These are phyloP conservation scores for Yamadazyma diospyri DNA, from an alignment of 1,139 yeast genomes.

Conservation along the genomic window DNA sequence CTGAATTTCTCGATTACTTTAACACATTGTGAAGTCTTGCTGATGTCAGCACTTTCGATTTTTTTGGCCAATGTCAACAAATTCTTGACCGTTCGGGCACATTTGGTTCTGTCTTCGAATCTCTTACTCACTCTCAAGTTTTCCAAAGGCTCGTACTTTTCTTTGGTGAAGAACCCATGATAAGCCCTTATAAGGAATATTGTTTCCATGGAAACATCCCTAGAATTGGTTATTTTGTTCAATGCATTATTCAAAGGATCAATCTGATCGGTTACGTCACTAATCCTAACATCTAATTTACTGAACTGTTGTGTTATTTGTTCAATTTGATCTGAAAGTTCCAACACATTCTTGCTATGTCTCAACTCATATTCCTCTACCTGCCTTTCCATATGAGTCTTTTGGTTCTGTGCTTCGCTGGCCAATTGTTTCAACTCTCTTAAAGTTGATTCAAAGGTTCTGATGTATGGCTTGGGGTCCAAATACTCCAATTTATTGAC, in stretches of 20 bases:
- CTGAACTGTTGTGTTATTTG: slow-evolving; percentile 46
- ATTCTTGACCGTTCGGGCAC: slow-evolving; percentile 69
- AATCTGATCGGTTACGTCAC: slow-evolving; percentile 58
- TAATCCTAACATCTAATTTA: slow-evolving; percentile 56
- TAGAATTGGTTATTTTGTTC: slow-evolving; percentile 70
- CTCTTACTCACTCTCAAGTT: slow-evolving; percentile 39
- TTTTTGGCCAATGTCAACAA: slow-evolving; percentile 63
- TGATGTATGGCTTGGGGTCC: slow-evolving; percentile 92
- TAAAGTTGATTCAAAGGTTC: slow-evolving; percentile 86
- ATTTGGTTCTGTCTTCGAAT: slow-evolving; percentile 53
- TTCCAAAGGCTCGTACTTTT: slow-evolving; percentile 61
- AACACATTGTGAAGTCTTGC: slow-evolving; percentile 50
- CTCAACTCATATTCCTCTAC: slow-evolving; percentile 62
- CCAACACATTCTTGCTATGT: slow-evolving; percentile 65
- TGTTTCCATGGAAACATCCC: slow-evolving; percentile 72
- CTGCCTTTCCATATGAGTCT: slow-evolving; percentile 47
- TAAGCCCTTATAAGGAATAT: slow-evolving; percentile 75
- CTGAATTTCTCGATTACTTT: slow-evolving; percentile 65
- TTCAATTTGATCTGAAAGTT: slow-evolving; percentile 50
- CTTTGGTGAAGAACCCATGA: slow-evolving; percentile 64
- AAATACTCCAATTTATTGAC: slow-evolving; percentile 53
- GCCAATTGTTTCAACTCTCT: slow-evolving; percentile 62
- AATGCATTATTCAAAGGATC: slow-evolving; percentile 74
- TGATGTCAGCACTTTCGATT: slow-evolving; percentile 49
- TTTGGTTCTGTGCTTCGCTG: slow-evolving; percentile 49